Evolutionary conservation across 495 filamentous ascomycete genomes (phyloP), one percentile per base, ranked within the genome.

Genomic region (Neurospora sp.): DNA sequence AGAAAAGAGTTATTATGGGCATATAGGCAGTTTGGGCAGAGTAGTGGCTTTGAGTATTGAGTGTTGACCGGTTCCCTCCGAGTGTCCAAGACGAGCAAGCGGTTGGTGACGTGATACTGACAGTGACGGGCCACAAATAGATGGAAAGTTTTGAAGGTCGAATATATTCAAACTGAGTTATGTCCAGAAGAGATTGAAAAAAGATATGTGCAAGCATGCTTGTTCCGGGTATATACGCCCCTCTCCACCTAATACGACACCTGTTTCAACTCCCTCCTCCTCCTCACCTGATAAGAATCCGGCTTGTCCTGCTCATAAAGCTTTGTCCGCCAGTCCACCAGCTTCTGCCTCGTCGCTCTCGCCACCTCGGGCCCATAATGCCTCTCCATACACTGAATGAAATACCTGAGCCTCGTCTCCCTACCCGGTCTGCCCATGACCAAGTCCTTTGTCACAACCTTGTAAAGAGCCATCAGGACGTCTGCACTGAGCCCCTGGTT

Each of bases 371-470:
- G 70, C 36, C 84, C 83, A 48, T 78, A 73, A 15, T 78, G 75
- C 42, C 74, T 66, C 54, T 77, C 59, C 42, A 87, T 73, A 6
- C 85, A 70, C 39, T 54, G 48, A 70, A 86, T 71, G 70, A 81
- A 76, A 81, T 82, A 86, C 48, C 74, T 70, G 21, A 85, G 73
- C 34, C 84, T 81, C 5, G 75, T 75, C 70, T 79, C 79, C 31
- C 79, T 76, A 31, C 86, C 82, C 39, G 75, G 81, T 21, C 74
- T 28, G 19, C 79, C 80, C n/a, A 74, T 70, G 19, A 73, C 70
- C 72, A 88, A 76, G 72, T 84, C 81, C 72, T 79, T 80, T 4
- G 81, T 82, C 5, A 86, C 73, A 2, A 80, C 74, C 38, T 81
- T 76, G 31, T 82, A 78, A 9, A 88, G 71, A 21, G 81, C 79